Evolutionary conservation across 352 stramenopile genomes (phyloP), one percentile per base, ranked within the genome.

Genomic region (Globisporangium nagaii): DNA sequence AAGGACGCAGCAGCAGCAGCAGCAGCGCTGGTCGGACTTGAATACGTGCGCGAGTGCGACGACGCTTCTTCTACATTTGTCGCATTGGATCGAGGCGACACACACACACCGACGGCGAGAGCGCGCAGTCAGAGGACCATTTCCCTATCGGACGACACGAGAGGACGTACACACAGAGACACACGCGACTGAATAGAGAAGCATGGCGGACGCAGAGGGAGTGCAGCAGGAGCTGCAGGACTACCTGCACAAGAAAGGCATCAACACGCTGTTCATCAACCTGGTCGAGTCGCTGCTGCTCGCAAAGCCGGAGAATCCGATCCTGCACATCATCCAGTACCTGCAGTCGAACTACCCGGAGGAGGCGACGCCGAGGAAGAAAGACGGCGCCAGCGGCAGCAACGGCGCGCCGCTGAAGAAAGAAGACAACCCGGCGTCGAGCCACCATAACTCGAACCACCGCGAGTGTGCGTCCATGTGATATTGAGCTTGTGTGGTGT

Each of bases 261-360:
- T 96, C 65, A 96, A 96, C 70, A 93, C 81, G 58, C 79, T 96
- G 37, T 96, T 96, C 57, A 94, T 96, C 53, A 96, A 95, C 71
- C 70, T 96, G 54, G 87, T 96, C 25, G 86, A 96, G 75, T 92
- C 88, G 60, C 73, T 96, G 20, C 62, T 96, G 59, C 68, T 96
- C 36, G 72, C 87, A 42, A 96, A 96, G 66, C 87, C 87, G 2
- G 87, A 96, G 55, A 95, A 94, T 62, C 87, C 87, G 37, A 81
- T 96, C 43, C 60, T 71, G 36, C 88, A 95, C 68, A 95, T 96
- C 46, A 88, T 96, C 58, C 76, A 95, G 75, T 95, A 96, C 53
- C 62, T 96, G 44, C 79, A 94, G 55, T 66, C 81, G 27, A 93
- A 94, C 65, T 96, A 90, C 58, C 86, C 86, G 31, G 87, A 95